These are phyloP conservation scores for Nicotiana otophora DNA, from an alignment of 257 asterid genomes.

Conservation along the genomic window DNA sequence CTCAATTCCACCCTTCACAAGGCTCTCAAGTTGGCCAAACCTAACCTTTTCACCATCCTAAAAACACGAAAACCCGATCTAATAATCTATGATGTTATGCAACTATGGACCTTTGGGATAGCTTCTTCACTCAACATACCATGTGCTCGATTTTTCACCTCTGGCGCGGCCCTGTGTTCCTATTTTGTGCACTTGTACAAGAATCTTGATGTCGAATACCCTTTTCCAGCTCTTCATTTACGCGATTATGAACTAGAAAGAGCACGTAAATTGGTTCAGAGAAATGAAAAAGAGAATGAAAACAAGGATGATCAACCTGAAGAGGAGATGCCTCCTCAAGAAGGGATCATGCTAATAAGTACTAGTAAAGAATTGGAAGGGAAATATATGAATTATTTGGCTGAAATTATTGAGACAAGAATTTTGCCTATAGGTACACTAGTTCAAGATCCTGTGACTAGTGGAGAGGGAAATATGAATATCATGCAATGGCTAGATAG, in stretches of 20 bases:
- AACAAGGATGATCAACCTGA: background rate
- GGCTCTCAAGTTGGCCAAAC: constrained; percentile 19
- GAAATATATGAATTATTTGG: constrained; percentile 18
- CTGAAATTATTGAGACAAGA: constrained; percentile 5
- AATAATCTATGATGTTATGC: constrained; percentile 35
- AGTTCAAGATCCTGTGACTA: constrained; percentile 18
- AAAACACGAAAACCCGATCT: constrained; percentile 21
- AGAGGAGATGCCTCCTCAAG: background rate
- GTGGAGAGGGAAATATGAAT: background rate
- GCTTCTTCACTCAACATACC: constrained; percentile 29
- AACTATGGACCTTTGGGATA: constrained; percentile 30
- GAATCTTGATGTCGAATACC: constrained; percentile 14
- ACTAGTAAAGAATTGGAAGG: constrained; percentile 25
- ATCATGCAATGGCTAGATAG: constrained; percentile 30
- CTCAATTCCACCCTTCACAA: constrained; percentile 33
- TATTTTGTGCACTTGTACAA: constrained; percentile 31
- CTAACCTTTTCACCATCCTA: constrained; percentile 16
- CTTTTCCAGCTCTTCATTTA: constrained; percentile 19
- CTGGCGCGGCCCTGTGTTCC: constrained; percentile 31
- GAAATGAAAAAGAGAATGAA: background rate
- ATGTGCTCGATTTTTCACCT: constrained; percentile 29
- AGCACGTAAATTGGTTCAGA: background rate
- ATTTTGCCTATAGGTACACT: constrained; percentile 30
- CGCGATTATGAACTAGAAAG: constrained; percentile 22
- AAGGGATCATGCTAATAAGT: constrained; percentile 13